Evolutionary conservation across 2,329 filamentous ascomycete species (phyloP), one percentile per base, ranked within the genome.

Genomic region (Botrytis medusae): DNA sequence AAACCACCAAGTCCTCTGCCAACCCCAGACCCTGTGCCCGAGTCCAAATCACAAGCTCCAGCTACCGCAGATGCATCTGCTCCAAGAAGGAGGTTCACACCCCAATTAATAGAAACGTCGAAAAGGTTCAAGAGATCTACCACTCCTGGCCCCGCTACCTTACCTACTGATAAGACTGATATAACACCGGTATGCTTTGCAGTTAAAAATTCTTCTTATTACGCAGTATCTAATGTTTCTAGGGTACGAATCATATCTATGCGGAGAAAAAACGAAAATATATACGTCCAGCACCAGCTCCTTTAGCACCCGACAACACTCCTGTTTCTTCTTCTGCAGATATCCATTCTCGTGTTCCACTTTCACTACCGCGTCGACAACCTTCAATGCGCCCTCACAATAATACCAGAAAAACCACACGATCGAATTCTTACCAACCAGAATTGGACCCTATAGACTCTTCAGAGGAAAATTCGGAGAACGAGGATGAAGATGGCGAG

Each of bases 61-160:
- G 79, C 74, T 75, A 77, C 75, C 78, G 73, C 76, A 79, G 80
- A 77, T 79, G 79, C 73, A 61, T 77, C 80, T 22, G 82, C 75
- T 68, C 76, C 73, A 32, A 76, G 76, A 77, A 85, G 86, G 75
- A 84, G 84, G 74, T 97, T 97, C 81, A 87, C 91, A 44, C 94
- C 94, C 20, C 91, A 95, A 79, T 85, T 97, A 72, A 91, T 97
- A 75, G 93, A 95, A 82, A 95, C 93, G 4, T 92, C 92, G 6
- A 89, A 90, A 78, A 87, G 94, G 71, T 90, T 90, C 48, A 89
- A 92, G 75, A 90, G 90, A 78, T 87, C 87, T 25, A 90, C 90
- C 32, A 91, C 94, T 77, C 82, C 86, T 1, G 86, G 86, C 9
- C 89, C 90, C 32, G 88, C 90, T 44, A 88, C 90, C 34, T 86